Evolutionary conservation across 768 basidiomycete species (phyloP), one percentile per base, ranked within the genome.

Genomic region (Podaxis pistillaris): DNA sequence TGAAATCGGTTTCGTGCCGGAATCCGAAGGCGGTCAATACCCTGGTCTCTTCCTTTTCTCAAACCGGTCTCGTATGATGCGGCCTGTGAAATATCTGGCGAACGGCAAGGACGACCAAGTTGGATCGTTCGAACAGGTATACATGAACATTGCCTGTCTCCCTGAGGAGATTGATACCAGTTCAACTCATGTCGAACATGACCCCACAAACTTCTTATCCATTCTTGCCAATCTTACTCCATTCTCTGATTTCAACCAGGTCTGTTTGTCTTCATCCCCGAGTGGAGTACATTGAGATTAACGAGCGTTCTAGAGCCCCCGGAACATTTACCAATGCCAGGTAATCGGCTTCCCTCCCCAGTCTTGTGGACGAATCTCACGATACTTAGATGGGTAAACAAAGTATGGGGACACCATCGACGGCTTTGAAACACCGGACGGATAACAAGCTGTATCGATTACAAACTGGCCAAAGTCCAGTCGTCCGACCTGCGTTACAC

Each of bases 201-300:
- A 91, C 44, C 93, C 97, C 3, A 98, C 97, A 7, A 96, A 94
- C 73, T 95, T 99, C 74, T 77, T 99, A 59, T 96, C 94, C 2
- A 96, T 99, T 68, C 83, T 99, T 65, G 97, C 97, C 50, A 98
- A 98, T 73, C 81, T 99, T 66, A 99, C 96, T 0, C 97, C 97
- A 0, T 99, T 99, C 80, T 98, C 96, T 47, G 96, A 99, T 75
- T 99, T 98, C 78, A 99, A 99, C 74, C 97, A 98, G 80, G 91
- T 94, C 64, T 69, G 85, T 63, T 68, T 40, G 24, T 26, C 66
- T 57, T 67, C 56, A 3, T 64, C 24, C 30, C 24, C 24, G 24
- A 62, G 13, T 30, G 26, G 4, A 47, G n/a, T 52, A 17, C 7
- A 12, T 40, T 57, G 56, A 63, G 56, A 63, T 58, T 59, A 26